These are phyloP conservation scores for Pseudogymnoascus sp. DNA, from an alignment of 2,329 filamentous ascomycete genomes.

Conservation along the genomic window DNA sequence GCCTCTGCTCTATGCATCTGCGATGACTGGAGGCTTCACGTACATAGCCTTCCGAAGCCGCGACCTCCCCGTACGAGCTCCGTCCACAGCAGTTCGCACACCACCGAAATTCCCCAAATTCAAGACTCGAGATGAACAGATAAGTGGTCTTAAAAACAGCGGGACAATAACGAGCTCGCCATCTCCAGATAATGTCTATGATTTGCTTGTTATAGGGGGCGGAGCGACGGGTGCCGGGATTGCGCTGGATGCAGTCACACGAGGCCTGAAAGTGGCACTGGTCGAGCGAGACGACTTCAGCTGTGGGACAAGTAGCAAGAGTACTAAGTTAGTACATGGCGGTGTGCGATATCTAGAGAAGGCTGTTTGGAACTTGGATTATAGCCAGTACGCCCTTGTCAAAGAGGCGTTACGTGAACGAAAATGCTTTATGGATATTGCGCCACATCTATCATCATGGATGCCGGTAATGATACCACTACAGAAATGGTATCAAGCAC, in stretches of 20 bases:
- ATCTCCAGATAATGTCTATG: slow-evolving; percentile 45
- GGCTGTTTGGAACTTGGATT: slow-evolving; percentile 69
- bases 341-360: slow-evolving; percentile 70
- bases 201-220: slow-evolving; percentile 63
- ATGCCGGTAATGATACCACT: slow-evolving; percentile 70
- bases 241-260: slow-evolving; percentile 63
- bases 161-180: too few species aligned
- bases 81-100: slow-evolving; percentile 22
- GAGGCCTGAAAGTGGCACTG: slow-evolving; percentile 64
- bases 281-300: slow-evolving; percentile 69
- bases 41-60: too few species aligned
- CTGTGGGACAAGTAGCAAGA: slow-evolving; percentile 67
- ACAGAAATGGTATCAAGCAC: slow-evolving; percentile 70
- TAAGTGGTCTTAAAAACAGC: slow-evolving; percentile 38
- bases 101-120: slow-evolving; percentile 40
- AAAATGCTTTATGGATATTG: slow-evolving; percentile 68
- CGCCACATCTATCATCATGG: slow-evolving; percentile 66
- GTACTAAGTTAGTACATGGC: slow-evolving; percentile 71
- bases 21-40: too few species aligned
- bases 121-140: slow-evolving; percentile 39
- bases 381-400: slow-evolving; percentile 64
- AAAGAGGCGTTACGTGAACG: slow-evolving; percentile 67
- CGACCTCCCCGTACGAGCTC: too few species aligned
- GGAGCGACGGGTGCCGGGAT: slow-evolving; percentile 66
- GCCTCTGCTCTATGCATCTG: too few species aligned